These are phyloP conservation scores for Astragalus glycyphyllos DNA, from an alignment of 306 rosid species.

Conservation along the genomic window DNA sequence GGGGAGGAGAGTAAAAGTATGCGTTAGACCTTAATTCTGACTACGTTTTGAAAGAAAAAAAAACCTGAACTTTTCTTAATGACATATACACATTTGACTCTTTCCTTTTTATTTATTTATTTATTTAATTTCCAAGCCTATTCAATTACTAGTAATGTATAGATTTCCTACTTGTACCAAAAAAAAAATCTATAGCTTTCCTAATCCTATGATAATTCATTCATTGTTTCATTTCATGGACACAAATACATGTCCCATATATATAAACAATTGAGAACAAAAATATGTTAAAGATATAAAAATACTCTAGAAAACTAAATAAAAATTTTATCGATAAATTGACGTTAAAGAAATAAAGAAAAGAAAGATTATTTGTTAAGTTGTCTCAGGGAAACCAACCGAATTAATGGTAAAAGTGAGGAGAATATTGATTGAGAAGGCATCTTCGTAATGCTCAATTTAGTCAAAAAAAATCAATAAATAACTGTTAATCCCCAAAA, in stretches of 20 bases:
- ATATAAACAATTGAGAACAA: too few species aligned
- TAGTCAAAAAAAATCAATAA: too few species aligned
- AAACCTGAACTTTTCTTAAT: constrained; percentile 52
- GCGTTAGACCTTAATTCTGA: constrained; percentile 57
- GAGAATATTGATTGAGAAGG: too few species aligned
- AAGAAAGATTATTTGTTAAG: not conserved
- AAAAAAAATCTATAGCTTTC: constrained; percentile 38
- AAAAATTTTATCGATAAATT: too few species aligned
- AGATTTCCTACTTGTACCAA: too few species aligned
- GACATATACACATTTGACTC: constrained; percentile 42
- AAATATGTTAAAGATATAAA: too few species aligned
- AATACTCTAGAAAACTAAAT: not conserved
- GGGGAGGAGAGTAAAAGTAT: constrained; percentile 41
- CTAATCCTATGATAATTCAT: constrained; percentile 22
- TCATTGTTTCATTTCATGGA: not conserved
- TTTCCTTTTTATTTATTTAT: not conserved
- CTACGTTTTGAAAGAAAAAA: constrained; percentile 52
- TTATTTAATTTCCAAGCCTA: not conserved
- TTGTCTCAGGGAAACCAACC: too few species aligned
- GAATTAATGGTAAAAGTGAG: too few species aligned
- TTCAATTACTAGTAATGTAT: not conserved
- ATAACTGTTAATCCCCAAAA: not conserved
- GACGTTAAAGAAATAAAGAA: too few species aligned
- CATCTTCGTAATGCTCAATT: too few species aligned
- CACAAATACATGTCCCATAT: not conserved